Conservation (phyloP, 192 early-diverging fungal species). For the Coemansia biformis region DNA sequence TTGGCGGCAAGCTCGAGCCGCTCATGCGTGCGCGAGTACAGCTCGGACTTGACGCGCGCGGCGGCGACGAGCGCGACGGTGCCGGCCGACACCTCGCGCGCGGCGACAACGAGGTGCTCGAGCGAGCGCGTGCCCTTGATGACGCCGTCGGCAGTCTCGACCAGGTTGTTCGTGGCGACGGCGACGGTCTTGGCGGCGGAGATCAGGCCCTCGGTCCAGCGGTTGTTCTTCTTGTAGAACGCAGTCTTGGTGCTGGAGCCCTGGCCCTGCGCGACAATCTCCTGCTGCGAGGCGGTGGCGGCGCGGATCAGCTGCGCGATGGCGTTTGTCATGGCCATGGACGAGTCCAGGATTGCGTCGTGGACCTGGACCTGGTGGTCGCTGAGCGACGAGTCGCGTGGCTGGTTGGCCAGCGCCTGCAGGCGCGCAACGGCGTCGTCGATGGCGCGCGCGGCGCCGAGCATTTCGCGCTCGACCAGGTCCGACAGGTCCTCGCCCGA, state of each 20-base stretch:
- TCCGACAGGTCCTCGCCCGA: constrained; percentile 78
- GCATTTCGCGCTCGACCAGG: constrained; percentile 91
- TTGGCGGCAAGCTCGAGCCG: constrained; percentile 90
- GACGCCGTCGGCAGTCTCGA: constrained; percentile 94
- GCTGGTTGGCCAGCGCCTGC: constrained; percentile 71
- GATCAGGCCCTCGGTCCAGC: constrained; percentile 98
- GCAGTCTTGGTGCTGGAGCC: constrained; percentile 72
- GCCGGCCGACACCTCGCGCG: constrained; percentile 91
- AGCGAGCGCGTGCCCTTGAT: constrained; percentile 82
- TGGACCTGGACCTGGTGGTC: constrained; percentile 85
- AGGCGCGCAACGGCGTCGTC: constrained; percentile 82
- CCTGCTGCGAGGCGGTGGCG: constrained; percentile 92
- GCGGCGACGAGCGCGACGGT: constrained; percentile 97
- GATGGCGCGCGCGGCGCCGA: constrained; percentile 83
- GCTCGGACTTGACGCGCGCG: constrained; percentile 87
- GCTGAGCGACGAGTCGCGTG: constrained; percentile 63
- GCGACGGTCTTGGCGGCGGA: constrained; percentile 94
- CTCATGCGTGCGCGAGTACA: constrained; percentile 89
- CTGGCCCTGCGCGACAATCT: constrained; percentile 91
- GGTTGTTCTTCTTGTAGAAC: constrained; percentile 99
- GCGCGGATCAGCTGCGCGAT: constrained; percentile 91
- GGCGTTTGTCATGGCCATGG: constrained; percentile 89
- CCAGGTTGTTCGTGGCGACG: constrained; percentile 83
- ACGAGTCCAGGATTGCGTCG: constrained; percentile 80
- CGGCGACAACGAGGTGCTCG: constrained; percentile 96